Base-by-base conservation (phyloP, 2,329 filamentous ascomycete species). In the Neofusicoccum parvum region DNA sequence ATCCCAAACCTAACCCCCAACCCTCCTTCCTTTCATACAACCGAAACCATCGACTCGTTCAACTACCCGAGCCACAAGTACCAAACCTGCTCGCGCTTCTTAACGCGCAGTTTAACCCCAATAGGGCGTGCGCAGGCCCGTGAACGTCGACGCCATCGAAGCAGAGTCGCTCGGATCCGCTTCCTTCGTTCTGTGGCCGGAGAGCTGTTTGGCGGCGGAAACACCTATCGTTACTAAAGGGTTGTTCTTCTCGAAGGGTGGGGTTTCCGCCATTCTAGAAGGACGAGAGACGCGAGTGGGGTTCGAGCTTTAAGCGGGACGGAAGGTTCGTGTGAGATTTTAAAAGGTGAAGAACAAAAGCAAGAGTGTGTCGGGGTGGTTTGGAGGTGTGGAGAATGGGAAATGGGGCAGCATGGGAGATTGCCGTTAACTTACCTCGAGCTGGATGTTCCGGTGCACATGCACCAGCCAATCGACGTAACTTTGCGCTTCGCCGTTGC, bases 381-480 rank as follows among this genome's bases (percentile, higher is more conserved):
- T n/a, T 20, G 20, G 15, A 36, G 7, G 17, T 7, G 27, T 23
- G 27, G 27, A 32, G 27, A 7, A 32, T 5, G 27, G 27, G 27
- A 7, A 32, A 32, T 5, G 1, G 27, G 27, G 6, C 23, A 23
- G 23, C 23, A 32, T 32, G 27, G 27, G 27, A 7, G 27, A 32
- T 5, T 32, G 27, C 27, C 5, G 27, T 34, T 3, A 39, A 72
- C 76, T 72, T 75, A 82, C 82, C 78, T 99, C 95, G 69, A 97
- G 83, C 76, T 97, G 94, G 69, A 99, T 95, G 70, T 91, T 89
- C 72, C 94, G 90, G 80, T 99, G 95, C 68, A 98, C 86, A 78
- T 97, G 92, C 66, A 99, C 95, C 73, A 99, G 83, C 95, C 95
- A 99, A 80, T 99, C 95, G 39, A 98, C 95, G 79, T 98, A 99